phyloP scores from a whole-genome alignment of 495 filamentous ascomycete genomes.

The Aspergillus taichungensis region DNA sequence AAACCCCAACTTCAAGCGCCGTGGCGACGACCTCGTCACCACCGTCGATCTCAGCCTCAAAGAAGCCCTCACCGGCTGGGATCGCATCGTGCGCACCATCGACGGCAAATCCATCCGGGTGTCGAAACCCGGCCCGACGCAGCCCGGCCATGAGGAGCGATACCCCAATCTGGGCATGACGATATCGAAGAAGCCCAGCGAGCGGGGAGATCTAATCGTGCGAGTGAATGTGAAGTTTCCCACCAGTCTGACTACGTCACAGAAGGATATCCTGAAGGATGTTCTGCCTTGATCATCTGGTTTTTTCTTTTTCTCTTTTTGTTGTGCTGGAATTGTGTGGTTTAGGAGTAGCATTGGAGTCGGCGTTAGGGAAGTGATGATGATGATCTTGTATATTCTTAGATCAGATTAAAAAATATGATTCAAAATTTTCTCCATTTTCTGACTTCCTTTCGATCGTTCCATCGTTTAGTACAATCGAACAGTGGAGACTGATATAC shows the following conservation, averaged over 20 bases:
- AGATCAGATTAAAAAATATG: too few relatives aligned
- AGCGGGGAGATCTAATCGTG: slow-evolving; percentile 83
- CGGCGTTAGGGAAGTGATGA: slow-evolving; percentile 21
- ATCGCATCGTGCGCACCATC: slow-evolving; percentile 82
- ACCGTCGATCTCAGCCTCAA: slow-evolving; percentile 79
- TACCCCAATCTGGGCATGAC: slow-evolving; percentile 88
- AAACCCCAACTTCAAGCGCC: slow-evolving; percentile 71
- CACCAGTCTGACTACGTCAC: slow-evolving; percentile 55
- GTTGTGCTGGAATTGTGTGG: slow-evolving; percentile 1
- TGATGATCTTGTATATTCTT: slow-evolving; percentile 2
- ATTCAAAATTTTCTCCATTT: too few relatives aligned
- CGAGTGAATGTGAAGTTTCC: slow-evolving; percentile 89
- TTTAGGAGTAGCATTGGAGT: slow-evolving; percentile 17
- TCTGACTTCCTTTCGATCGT: too few relatives aligned
- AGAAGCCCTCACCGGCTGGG: slow-evolving; percentile 95
- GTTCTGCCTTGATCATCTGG: slow-evolving; percentile 45
- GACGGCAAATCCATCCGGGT: slow-evolving; percentile 77
- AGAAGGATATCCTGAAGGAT: slow-evolving; percentile 72
- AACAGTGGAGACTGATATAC: too few relatives aligned
- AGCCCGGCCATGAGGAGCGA: slow-evolving; percentile 67
- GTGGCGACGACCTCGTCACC: slow-evolving; percentile 75
- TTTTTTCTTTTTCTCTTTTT: neutral
- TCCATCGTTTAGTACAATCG: too few relatives aligned
- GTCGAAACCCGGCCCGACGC: slow-evolving; percentile 70
- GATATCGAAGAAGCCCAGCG: slow-evolving; percentile 72